A percentile compares a stretch with the other conserved stretches of the same genome.
Conservation (phyloP, 1,284 basidiomycete species). For the Tilletia setariae region DNA sequence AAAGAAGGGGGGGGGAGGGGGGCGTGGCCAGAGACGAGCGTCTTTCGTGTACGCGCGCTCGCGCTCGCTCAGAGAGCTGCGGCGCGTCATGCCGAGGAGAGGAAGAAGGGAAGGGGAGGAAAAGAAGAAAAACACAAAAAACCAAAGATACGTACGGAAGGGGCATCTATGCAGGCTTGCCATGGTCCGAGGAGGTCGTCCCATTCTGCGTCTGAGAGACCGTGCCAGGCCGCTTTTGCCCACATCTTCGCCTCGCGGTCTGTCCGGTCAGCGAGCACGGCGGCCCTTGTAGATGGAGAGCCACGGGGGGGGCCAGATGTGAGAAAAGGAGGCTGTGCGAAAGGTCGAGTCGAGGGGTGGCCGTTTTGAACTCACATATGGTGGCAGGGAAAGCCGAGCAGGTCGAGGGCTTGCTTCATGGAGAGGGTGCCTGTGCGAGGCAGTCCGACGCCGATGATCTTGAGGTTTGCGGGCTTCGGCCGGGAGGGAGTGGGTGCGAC, state of each 20-base stretch:
- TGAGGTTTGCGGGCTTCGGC: conserved; percentile 4
- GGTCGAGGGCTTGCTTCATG: conserved; percentile 15
- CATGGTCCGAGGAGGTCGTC: conserved; percentile 12
- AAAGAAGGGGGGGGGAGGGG: too few species aligned
- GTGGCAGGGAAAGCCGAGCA: conserved; percentile 11
- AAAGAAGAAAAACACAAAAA: too few species aligned
- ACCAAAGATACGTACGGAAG: not conserved
- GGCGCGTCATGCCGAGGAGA: too few species aligned
- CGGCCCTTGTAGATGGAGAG: not conserved
- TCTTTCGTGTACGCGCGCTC: too few species aligned
- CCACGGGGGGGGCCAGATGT: too few species aligned
- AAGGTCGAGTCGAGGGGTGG: too few species aligned
- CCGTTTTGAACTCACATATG: conserved; percentile 8
- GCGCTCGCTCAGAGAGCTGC: too few species aligned
- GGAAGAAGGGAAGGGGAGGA: too few species aligned
- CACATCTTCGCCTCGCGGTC: conserved; percentile 3
- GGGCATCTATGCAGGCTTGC: conserved; percentile 8
- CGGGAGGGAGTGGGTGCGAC: not conserved
- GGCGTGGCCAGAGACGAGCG: too few species aligned
- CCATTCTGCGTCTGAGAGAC: conserved; percentile 2
- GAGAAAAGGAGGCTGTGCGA: too few species aligned
- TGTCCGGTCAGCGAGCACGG: not conserved
- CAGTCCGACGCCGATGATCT: not conserved
- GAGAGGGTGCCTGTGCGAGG: conserved; percentile 15
- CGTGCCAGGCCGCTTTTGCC: not conserved